Conservation (phyloP, 164 flowering plant genomes). For the Tetracentron sinense region DNA sequence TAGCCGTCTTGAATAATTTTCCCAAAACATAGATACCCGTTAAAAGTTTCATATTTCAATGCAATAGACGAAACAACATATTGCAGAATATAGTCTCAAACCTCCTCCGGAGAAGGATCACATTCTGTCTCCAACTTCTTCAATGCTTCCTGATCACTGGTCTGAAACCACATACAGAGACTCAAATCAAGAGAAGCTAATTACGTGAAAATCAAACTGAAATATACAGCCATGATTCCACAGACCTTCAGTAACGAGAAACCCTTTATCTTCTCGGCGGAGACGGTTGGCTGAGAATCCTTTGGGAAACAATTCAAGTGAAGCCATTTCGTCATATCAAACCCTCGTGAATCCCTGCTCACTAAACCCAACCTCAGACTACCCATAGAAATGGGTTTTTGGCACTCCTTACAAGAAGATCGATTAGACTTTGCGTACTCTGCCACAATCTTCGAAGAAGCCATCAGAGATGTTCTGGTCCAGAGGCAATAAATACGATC, state of each 20-base stretch:
- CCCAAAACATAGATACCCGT: neutral
- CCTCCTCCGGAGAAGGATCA: constrained; percentile 17
- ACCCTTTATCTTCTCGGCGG: constrained; percentile 52
- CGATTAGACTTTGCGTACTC: constrained; percentile 83
- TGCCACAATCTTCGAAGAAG: constrained; percentile 38
- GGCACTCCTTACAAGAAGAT: constrained; percentile 75
- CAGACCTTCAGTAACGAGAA: constrained; percentile 59
- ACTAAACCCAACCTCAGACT: constrained; percentile 61
- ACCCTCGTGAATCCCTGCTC: constrained; percentile 53
- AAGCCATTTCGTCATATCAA: constrained; percentile 72
- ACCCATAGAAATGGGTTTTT: constrained; percentile 32
- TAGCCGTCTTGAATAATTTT: neutral
- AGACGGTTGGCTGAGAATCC: constrained; percentile 26
- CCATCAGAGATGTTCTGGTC: constrained; percentile 7
- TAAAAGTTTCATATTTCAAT: neutral
- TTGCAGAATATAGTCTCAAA: neutral
- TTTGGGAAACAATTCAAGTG: constrained; percentile 60
- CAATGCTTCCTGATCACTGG: constrained; percentile 52
- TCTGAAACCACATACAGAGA: constrained; percentile 28
- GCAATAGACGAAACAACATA: neutral
- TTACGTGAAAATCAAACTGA: constrained; percentile 6
- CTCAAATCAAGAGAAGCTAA: neutral
- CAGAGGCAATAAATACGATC: neutral
- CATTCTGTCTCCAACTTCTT: constrained; percentile 29
- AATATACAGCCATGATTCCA: neutral